Conservation (phyloP, 371 early-diverging fungal species). For the Actinomucor elegans region DNA sequence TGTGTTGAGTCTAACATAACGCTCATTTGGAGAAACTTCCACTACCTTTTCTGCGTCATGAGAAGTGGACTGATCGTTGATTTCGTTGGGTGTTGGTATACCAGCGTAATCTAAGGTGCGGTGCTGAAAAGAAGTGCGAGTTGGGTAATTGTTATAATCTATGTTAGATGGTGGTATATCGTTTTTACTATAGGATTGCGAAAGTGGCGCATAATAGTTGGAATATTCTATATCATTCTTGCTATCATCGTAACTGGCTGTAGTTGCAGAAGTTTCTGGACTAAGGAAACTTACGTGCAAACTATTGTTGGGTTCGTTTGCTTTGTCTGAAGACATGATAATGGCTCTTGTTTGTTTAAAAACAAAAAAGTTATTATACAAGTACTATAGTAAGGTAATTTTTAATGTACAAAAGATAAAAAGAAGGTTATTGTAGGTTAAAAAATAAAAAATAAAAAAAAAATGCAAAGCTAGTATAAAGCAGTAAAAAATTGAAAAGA, state of each 20-base stretch:
- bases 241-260: slow-evolving; percentile 1
- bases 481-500: too few species aligned
- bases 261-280: neutral
- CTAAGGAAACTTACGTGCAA: slow-evolving; percentile 12
- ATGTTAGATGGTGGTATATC: slow-evolving; percentile 1
- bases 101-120: neutral
- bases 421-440: too few species aligned
- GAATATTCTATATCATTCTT: slow-evolving; percentile 13
- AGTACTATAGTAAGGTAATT: too few species aligned
- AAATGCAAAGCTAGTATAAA: too few species aligned
- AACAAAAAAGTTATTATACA: too few species aligned
- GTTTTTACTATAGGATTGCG: slow-evolving; percentile 12
- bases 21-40: slow-evolving; percentile 45
- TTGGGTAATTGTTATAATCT: slow-evolving; percentile 15
- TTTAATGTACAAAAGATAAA: too few species aligned
- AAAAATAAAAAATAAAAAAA: too few species aligned
- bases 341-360: too few species aligned
- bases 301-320: slow-evolving; percentile 1
- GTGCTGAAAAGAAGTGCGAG: slow-evolving; percentile 17
- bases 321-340: slow-evolving; percentile 5
- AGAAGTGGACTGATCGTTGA: slow-evolving; percentile 44
- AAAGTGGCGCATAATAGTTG: slow-evolving; percentile 31
- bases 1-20: slow-evolving; percentile 43
- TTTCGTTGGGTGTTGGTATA: slow-evolving; percentile 18
- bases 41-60: slow-evolving; percentile 46